Evolutionary conservation across 805 yeast species (phyloP).

Genomic region (Sugiyamaella chiloensis): DNA sequence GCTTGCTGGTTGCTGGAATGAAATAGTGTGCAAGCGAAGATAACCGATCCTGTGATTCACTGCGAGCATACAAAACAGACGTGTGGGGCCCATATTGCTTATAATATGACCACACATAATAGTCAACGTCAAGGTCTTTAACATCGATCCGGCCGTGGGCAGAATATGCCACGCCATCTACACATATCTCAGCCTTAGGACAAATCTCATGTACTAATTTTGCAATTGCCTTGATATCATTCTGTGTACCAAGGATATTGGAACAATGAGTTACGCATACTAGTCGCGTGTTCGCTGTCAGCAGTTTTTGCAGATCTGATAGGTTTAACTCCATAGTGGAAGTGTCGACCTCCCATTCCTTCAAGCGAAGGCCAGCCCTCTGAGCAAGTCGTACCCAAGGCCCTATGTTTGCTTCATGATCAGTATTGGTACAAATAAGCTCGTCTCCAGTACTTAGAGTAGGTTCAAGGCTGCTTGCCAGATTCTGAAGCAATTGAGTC

Average conservation of each 20-base stretch:
- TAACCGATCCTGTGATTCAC: background rate
- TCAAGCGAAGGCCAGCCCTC: background rate
- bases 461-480: background rate
- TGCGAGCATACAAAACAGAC: background rate
- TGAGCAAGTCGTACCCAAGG: background rate
- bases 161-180: background rate
- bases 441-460: background rate
- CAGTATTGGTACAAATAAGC: background rate
- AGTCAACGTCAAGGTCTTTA: background rate
- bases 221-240: background rate
- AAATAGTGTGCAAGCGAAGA: background rate
- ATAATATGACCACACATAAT: background rate
- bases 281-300: background rate
- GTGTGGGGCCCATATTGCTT: background rate
- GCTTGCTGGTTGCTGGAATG: background rate
- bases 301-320: background rate
- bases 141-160: background rate
- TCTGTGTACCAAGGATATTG: background rate
- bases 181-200: background rate
- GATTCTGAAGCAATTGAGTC: background rate
- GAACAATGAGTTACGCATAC: conserved; percentile 1
- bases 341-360: background rate
- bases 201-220: background rate
- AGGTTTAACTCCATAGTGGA: background rate
- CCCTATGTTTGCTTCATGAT: background rate